Evolutionary conservation across 371 early-diverging fungal genomes (phyloP).

Genomic region (Chytridiales sp.): DNA sequence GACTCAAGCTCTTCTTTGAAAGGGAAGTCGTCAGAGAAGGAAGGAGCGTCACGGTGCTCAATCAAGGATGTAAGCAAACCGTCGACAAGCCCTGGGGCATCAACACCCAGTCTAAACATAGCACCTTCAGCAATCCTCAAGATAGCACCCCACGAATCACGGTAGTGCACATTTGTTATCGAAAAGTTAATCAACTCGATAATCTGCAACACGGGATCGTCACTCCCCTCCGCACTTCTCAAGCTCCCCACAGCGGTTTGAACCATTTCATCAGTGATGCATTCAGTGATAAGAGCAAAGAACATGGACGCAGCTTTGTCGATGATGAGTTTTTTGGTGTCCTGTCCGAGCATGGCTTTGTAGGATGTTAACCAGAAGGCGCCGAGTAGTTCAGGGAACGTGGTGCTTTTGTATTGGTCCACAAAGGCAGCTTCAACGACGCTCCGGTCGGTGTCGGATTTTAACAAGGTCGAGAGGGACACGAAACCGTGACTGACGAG

Average conservation of each 20-base stretch:
- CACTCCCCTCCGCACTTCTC: slow-evolving; percentile 2
- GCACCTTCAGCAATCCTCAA: slow-evolving; percentile 73
- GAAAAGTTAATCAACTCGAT: no score
- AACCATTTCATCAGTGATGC: slow-evolving; percentile 71
- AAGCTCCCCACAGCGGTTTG: slow-evolving; percentile 38
- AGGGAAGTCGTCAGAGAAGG: slow-evolving; percentile 60
- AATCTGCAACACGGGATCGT: slow-evolving; percentile 26
- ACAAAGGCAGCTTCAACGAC: slow-evolving; percentile 32
- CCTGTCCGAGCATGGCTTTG: slow-evolving; percentile 69
- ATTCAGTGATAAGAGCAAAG: slow-evolving; percentile 64
- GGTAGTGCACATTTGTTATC: slow-evolving; percentile 63
- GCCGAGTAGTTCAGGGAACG: slow-evolving; percentile 67
- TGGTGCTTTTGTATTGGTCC: slow-evolving; percentile 47
- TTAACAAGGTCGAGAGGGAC: slow-evolving; percentile 27
- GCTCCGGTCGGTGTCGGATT: slow-evolving; percentile 27
- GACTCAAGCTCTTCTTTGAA: slow-evolving; percentile 83
- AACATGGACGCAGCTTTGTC: slow-evolving; percentile 62
- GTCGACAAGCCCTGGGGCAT: slow-evolving; percentile 65
- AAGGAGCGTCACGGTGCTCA: slow-evolving; percentile 74
- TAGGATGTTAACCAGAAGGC: slow-evolving; percentile 57
- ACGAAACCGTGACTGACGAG: slow-evolving; percentile 74
- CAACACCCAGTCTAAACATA: slow-evolving; percentile 68
- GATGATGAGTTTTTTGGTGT: slow-evolving; percentile 42
- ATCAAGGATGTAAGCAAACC: slow-evolving; percentile 65
- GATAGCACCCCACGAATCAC: slow-evolving; percentile 79